Conservation (phyloP, 495 filamentous ascomycete genomes). For the Letharia lupina region DNA sequence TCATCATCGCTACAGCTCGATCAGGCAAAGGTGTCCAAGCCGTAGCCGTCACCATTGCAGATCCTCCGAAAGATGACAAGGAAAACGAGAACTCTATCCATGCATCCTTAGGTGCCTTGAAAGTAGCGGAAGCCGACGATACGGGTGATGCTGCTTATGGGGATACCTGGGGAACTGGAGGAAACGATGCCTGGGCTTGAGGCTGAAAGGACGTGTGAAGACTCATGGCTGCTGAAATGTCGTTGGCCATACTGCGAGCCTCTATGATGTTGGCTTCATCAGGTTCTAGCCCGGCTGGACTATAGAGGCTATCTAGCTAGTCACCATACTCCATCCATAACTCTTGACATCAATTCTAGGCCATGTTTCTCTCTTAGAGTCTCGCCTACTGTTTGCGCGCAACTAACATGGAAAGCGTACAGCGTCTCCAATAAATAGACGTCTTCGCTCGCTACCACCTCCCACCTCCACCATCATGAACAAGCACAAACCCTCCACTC, state of each 20-base stretch:
- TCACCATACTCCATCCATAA: too few relatives aligned
- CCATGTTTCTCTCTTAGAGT: too few relatives aligned
- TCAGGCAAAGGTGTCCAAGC: slow-evolving; percentile 13
- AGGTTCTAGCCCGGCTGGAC: not conserved
- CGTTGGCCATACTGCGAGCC: not conserved
- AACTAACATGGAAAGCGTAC: too few relatives aligned
- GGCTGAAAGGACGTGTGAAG: not conserved
- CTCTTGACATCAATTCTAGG: too few relatives aligned
- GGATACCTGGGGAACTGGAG: not conserved
- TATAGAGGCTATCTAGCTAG: too few relatives aligned
- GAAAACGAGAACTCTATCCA: not conserved
- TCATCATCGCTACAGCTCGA: slow-evolving; percentile 8
- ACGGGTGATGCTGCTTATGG: not conserved
- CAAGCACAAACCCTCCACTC: too few relatives aligned
- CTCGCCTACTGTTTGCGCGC: too few relatives aligned
- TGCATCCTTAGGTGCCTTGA: not conserved
- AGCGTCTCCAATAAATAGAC: too few relatives aligned
- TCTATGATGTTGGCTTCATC: not conserved
- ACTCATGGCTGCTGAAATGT: not conserved
- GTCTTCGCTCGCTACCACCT: too few relatives aligned
- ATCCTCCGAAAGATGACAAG: slow-evolving; percentile 12
- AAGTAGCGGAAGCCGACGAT: not conserved
- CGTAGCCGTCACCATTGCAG: slow-evolving; percentile 14
- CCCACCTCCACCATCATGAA: too few relatives aligned
- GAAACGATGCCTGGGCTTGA: not conserved